Percentiles rank a stretch among this genome's conserved stretches.
Evolutionary conservation across 768 basidiomycete species (phyloP).

Genomic region (Boletus huronensis): DNA sequence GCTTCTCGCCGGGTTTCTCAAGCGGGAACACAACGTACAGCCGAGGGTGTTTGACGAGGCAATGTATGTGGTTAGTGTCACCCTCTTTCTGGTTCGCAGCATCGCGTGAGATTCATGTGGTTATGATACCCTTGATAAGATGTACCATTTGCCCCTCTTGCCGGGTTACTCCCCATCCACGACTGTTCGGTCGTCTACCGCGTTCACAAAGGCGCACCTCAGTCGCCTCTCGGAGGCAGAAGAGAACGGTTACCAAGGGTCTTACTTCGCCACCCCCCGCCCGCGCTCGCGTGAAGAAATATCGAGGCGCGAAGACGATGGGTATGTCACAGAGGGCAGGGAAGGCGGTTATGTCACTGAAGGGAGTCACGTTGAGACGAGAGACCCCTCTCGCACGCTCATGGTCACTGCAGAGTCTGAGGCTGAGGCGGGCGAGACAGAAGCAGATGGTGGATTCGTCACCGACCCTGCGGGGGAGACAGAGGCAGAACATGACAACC

Average conservation of each 20-base stretch:
- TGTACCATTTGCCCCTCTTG: constrained; percentile 88
- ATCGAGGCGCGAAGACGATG: constrained; percentile 17
- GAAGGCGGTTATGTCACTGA: constrained; percentile 64
- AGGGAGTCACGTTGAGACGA: constrained; percentile 15
- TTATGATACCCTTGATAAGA: constrained; percentile 39
- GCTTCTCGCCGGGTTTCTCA: constrained; percentile 77
- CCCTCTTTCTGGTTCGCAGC: background rate
- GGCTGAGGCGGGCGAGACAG: constrained; percentile 4
- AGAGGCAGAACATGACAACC: constrained; percentile 10
- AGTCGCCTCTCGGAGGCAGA: constrained; percentile 81
- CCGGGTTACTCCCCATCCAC: constrained; percentile 87
- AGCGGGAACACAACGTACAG: constrained; percentile 88
- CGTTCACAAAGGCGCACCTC: constrained; percentile 55
- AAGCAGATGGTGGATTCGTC: constrained; percentile 11
- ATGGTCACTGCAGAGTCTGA: constrained; percentile 8
- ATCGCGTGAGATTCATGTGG: background rate
- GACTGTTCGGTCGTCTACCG: constrained; percentile 80
- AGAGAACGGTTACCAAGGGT: constrained; percentile 84
- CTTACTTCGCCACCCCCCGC: constrained; percentile 56
- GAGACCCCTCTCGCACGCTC: background rate
- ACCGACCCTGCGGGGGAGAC: constrained; percentile 15
- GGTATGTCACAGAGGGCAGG: constrained; percentile 24
- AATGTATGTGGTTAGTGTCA: constrained; percentile 73
- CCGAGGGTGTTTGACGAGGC: constrained; percentile 92
- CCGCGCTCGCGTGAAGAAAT: constrained; percentile 19